Evolutionary conservation across 2,329 filamentous ascomycete genomes (phyloP).

Genomic region (Alternaria viburni): DNA sequence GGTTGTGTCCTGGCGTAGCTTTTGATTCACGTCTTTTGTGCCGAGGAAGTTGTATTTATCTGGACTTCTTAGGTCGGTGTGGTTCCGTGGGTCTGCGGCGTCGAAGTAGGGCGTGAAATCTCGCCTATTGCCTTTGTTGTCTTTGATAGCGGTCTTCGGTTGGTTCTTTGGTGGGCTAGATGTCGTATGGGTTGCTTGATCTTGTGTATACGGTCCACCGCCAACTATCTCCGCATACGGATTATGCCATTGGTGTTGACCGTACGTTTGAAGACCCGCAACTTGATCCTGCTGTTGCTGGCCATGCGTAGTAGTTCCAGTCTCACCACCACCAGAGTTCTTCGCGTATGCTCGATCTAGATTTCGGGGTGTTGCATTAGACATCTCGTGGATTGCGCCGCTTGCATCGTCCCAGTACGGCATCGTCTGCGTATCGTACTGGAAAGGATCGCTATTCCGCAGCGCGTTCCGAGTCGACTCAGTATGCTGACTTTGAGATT

Average conservation of each 20-base stretch:
- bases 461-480: background rate
- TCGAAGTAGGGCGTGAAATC: background rate
- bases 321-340: background rate
- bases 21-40: background rate
- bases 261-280: background rate
- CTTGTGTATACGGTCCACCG: background rate
- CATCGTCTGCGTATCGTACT: background rate
- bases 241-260: background rate
- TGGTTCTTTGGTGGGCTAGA: background rate
- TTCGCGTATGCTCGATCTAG: background rate
- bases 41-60: background rate
- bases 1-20: background rate
- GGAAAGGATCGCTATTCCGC: background rate
- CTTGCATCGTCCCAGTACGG: conserved; percentile 5
- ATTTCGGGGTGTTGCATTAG: background rate
- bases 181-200: background rate
- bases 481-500: background rate
- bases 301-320: background rate
- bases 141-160: background rate
- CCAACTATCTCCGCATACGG: background rate
- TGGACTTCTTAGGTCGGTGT: background rate
- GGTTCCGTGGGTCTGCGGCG: background rate
- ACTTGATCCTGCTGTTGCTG: background rate
- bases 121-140: background rate
- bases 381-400: background rate